These are phyloP conservation scores for Fraxinus floribunda DNA, from an alignment of 305 asterid species.

Conservation along the genomic window DNA sequence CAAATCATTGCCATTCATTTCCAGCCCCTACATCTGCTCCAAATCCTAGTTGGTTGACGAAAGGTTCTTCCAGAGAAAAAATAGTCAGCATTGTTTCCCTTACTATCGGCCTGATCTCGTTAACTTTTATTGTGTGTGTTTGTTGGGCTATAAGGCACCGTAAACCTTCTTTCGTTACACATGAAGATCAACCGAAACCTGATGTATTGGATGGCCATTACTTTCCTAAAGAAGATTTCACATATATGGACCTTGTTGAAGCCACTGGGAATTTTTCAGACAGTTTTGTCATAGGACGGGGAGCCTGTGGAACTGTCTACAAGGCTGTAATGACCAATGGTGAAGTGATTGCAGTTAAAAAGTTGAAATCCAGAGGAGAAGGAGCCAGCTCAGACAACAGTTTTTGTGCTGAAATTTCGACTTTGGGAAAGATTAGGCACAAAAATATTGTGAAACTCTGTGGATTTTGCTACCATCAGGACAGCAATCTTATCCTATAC, in stretches of 20 bases:
- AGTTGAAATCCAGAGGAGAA: constrained; percentile 57
- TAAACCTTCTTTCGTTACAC: constrained; percentile 34
- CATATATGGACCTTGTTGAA: constrained; percentile 68
- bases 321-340: constrained; percentile 70
- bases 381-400: constrained; percentile 61
- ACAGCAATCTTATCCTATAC: constrained; percentile 65
- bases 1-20: constrained; percentile 38
- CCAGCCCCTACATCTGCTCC: constrained; percentile 30
- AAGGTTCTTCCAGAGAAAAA: constrained; percentile 48
- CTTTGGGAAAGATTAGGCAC: constrained; percentile 78
- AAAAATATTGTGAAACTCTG: constrained; percentile 69
- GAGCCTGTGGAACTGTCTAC: constrained; percentile 89
- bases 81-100: constrained; percentile 59
- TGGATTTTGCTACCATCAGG: constrained; percentile 82
- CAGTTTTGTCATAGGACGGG: constrained; percentile 54
- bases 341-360: constrained; percentile 71
- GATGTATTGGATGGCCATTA: constrained; percentile 58
- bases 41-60: constrained; percentile 43
- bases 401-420: constrained; percentile 78
- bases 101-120: constrained; percentile 52
- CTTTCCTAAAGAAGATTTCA: constrained; percentile 68
- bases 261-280: constrained; percentile 76
- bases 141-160: constrained; percentile 57
- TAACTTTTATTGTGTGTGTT: constrained; percentile 48
- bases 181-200: constrained; percentile 39